Conservation (phyloP, 2,329 filamentous ascomycete species). For the Blastomyces percursus region DNA sequence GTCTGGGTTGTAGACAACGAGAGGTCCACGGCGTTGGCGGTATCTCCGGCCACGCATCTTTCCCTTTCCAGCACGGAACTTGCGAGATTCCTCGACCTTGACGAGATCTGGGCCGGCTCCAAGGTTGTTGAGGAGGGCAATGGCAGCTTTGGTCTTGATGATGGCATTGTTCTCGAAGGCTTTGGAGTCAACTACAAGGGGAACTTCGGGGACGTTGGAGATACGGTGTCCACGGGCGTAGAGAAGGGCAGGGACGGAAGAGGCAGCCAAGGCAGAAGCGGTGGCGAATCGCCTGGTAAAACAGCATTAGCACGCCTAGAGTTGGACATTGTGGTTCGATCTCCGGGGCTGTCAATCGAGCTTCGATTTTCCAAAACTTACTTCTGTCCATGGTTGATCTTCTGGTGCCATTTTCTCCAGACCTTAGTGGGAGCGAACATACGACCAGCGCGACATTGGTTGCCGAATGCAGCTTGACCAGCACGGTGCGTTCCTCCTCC, state of each 20-base stretch:
- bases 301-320: constrained; percentile 10
- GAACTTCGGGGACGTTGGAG: constrained; percentile 84
- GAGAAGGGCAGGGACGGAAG: constrained; percentile 86
- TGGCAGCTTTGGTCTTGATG: constrained; percentile 78
- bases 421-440: constrained; percentile 99
- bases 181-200: constrained; percentile 86
- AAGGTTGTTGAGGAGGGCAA: constrained; percentile 78
- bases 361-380: constrained; percentile 34
- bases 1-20: constrained; percentile 95
- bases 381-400: constrained; percentile 99
- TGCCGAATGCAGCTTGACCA: constrained; percentile 99
- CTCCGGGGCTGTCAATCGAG: constrained; percentile 9
- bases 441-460: constrained; percentile 99
- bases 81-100: constrained; percentile 94
- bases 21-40: constrained; percentile 94
- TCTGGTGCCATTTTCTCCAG: constrained; percentile 99
- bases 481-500: constrained; percentile 99
- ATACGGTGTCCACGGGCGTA: constrained; percentile 96
- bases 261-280: constrained; percentile 92
- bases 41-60: constrained; percentile 95
- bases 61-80: constrained; percentile 96
- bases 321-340: not conserved
- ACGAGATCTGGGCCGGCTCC: constrained; percentile 83
- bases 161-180: constrained; percentile 70
- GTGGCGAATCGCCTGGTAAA: constrained; percentile 77